Percentiles rank a stretch among this genome's conserved stretches.
phyloP scores from a whole-genome alignment of 2,329 filamentous ascomycete genomes.

The Berkeleyomyces basicola region DNA sequence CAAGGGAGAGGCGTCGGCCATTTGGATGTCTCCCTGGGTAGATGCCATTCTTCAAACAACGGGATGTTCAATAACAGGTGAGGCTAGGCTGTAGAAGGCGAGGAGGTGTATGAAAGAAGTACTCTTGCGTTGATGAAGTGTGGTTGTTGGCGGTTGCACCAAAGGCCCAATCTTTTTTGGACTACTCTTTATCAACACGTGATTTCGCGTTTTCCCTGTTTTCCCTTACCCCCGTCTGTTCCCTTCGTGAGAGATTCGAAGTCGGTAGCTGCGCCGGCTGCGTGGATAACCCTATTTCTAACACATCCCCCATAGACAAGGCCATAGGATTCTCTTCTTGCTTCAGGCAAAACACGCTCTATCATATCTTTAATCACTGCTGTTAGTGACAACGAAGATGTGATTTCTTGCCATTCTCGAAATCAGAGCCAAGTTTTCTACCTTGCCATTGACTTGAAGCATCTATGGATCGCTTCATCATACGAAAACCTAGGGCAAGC shows the following conservation, averaged over 20 bases:
- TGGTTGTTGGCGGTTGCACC: neutral
- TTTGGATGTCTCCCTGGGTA: slow-evolving; percentile 5
- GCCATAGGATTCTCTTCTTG: too few species aligned
- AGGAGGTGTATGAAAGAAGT: neutral
- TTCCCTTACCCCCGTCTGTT: too few species aligned
- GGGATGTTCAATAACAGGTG: neutral
- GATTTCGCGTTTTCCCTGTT: neutral
- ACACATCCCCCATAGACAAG: too few species aligned
- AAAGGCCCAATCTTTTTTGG: neutral
- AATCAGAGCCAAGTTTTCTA: neutral
- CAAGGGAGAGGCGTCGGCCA: slow-evolving; percentile 9
- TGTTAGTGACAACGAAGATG: too few species aligned
- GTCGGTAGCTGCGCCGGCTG: too few species aligned
- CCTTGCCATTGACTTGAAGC: neutral
- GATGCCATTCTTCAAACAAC: neutral
- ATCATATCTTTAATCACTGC: too few species aligned
- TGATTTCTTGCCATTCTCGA: neutral
- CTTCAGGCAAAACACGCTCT: too few species aligned
- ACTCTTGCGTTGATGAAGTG: neutral
- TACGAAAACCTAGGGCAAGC: neutral
- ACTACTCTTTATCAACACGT: neutral
- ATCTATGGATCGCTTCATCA: slow-evolving; percentile 6
- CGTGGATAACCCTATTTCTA: too few species aligned
- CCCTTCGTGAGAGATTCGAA: too few species aligned
- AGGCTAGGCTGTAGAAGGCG: neutral